Base-by-base conservation (phyloP, 345 rosid genomes). In the Moringa oleifera region DNA sequence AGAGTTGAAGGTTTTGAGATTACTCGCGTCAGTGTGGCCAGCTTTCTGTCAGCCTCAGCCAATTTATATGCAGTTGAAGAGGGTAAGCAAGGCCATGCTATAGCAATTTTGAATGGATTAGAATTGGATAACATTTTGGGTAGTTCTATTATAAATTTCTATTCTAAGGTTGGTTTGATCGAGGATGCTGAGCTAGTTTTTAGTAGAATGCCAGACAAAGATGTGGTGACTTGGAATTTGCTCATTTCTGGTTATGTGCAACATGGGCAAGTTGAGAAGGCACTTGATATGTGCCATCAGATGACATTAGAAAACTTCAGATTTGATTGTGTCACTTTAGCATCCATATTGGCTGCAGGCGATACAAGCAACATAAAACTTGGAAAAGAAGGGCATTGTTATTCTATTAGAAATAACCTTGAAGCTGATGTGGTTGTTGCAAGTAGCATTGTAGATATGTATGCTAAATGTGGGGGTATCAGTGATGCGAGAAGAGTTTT, bases 141-240 rank as follows among this genome's bases (percentile, higher is more conserved):
- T 46, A 83, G 86, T 60, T 88, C 93, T 12, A 59, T 86, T 9
- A 54, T 91, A 65, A 91, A 88, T 59, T 88, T 88, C 55, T 88
- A 88, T 74, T 71, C 85, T 24, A 91, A 88, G 71, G 78, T 83
- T 67, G 86, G 93, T 23, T 75, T 81, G 76, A 62, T 88, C 15
- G 85, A 78, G 74, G 81, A 83, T 70, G 90, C 90, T 18, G 81
- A 88, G 81, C 68, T 79, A 67, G 72, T 80, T 21, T 88, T 88
- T 55, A 54, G 66, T 71, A 73, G 73, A 33, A 80, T 86, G 74
- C 3, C 65, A 22, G 83, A 66, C 19, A 87, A 75, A 36, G 97
- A 90, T 75, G 79, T 71, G 23, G 93, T 88, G 10, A 83, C 87
- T 23, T 90, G 97, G 95, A 90, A 90, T 81, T 68, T 90, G 69